phyloP scores from a whole-genome alignment of 306 rosid genomes.

The Malus orientalis region DNA sequence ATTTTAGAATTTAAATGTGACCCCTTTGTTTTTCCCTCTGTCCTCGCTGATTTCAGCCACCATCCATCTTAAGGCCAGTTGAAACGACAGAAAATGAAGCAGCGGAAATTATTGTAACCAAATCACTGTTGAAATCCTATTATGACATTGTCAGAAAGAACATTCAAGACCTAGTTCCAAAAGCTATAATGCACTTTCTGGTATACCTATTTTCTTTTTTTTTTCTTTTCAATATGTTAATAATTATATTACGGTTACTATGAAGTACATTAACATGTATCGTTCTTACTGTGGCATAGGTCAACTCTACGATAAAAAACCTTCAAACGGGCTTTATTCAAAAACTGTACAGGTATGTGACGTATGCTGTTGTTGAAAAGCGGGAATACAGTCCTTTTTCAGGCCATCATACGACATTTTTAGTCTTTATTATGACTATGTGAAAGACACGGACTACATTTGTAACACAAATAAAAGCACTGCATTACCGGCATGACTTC shows the following conservation, averaged over 20 bases:
- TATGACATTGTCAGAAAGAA: conserved; percentile 43
- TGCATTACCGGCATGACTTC: not conserved
- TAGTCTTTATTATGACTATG: not conserved
- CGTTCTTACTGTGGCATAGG: conserved; percentile 20
- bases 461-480: not conserved
- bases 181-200: conserved; percentile 46
- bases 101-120: conserved; percentile 24
- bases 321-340: conserved; percentile 21
- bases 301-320: conserved; percentile 27
- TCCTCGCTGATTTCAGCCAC: conserved; percentile 25
- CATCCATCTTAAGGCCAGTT: conserved; percentile 34
- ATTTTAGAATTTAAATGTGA: not conserved
- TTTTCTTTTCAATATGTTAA: not conserved
- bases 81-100: conserved; percentile 29
- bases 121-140: conserved; percentile 31
- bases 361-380: not conserved
- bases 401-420: not conserved
- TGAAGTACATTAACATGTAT: not conserved
- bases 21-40: not conserved
- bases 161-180: conserved; percentile 37
- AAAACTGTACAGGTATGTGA: conserved; percentile 29
- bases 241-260: not conserved
- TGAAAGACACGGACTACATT: not conserved
- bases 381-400: not conserved
- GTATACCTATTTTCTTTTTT: conserved; percentile 1